Evolutionary conservation across 2,329 filamentous ascomycete genomes (phyloP).

Genomic region (Colletotrichum shisoi): DNA sequence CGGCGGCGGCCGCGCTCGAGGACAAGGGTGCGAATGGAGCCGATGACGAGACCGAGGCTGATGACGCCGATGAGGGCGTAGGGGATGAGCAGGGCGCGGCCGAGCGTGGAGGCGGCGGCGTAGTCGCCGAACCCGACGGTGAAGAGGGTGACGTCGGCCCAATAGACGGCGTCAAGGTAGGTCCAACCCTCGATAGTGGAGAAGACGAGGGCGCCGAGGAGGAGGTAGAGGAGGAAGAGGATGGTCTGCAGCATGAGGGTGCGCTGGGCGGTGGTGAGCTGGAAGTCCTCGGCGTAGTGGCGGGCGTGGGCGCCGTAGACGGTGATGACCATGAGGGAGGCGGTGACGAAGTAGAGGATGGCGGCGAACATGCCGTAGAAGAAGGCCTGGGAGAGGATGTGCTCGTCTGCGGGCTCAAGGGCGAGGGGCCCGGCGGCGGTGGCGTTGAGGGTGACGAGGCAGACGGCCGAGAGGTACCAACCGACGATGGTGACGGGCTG

Average conservation of each 20-base stretch:
- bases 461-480: slow-evolving; percentile 73
- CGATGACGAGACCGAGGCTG: slow-evolving; percentile 83
- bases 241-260: slow-evolving; percentile 93
- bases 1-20: slow-evolving; percentile 65
- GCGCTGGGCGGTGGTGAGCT: slow-evolving; percentile 79
- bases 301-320: slow-evolving; percentile 75
- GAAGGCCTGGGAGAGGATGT: slow-evolving; percentile 80
- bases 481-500: slow-evolving; percentile 83
- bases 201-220: slow-evolving; percentile 79
- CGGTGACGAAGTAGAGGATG: slow-evolving; percentile 79
- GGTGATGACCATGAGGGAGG: slow-evolving; percentile 78
- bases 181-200: slow-evolving; percentile 74
- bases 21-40: slow-evolving; percentile 74
- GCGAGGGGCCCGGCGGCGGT: slow-evolving; percentile 69
- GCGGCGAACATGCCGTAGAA: slow-evolving; percentile 87
- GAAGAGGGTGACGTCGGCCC: slow-evolving; percentile 76
- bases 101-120: slow-evolving; percentile 59
- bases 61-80: slow-evolving; percentile 85
- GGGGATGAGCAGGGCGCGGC: slow-evolving; percentile 78
- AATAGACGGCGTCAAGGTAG: slow-evolving; percentile 81
- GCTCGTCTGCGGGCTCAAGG: slow-evolving; percentile 55
- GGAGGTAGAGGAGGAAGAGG: slow-evolving; percentile 81
- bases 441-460: slow-evolving; percentile 71
- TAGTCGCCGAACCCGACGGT: slow-evolving; percentile 71
- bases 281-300: slow-evolving; percentile 81